Base-by-base conservation (phyloP, 2,329 filamentous ascomycete species). In the Fusarium sp. region DNA sequence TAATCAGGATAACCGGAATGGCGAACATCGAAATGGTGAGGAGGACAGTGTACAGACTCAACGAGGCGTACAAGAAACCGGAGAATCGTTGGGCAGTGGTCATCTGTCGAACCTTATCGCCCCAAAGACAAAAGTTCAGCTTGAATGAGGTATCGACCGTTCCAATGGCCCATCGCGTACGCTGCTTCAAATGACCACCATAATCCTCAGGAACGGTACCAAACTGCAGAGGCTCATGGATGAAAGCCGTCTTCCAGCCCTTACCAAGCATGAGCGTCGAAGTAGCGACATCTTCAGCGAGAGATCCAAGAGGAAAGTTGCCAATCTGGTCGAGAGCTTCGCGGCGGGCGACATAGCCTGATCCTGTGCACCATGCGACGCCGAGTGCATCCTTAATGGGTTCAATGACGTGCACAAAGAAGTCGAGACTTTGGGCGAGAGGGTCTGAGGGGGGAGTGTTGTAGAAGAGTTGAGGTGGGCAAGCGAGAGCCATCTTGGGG, bases 311-410 rank as follows among this genome's bases (percentile, higher is more conserved):
- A 0, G 88, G 88, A 67, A 89, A 90, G 70, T 88, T 87, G 70
- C 87, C 88, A 64, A 91, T 89, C 22, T 86, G 82, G 20, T 88
- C 85, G 6, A 91, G 80, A 8, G 89, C 88, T 56, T 83, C 78
- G n/a, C 88, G 86, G 6, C 88, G 86, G 29, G 85, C 83, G 7
- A 88, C 79, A 69, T 89, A 91, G 9, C 89, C 89, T 8, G 88
- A 90, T 7, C 89, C 88, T n/a, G 86, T 88, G 71, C 87, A 90
- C 84, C 87, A 88, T n/a, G 87, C 87, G 7, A 87, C 85, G 52
- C 85, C 82, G 46, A 84, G 78, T n/a, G 83, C 74, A 62, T 84
- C 83, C 79, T 84, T 84, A 77, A 84, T 84, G 32, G 83, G 83
- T 74, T 84, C 83, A 41, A 84, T 83, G 30, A 84, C 78, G 75